phyloP scores from a whole-genome alignment of 2,329 filamentous ascomycete genomes.

The Trichoderma hamatum region DNA sequence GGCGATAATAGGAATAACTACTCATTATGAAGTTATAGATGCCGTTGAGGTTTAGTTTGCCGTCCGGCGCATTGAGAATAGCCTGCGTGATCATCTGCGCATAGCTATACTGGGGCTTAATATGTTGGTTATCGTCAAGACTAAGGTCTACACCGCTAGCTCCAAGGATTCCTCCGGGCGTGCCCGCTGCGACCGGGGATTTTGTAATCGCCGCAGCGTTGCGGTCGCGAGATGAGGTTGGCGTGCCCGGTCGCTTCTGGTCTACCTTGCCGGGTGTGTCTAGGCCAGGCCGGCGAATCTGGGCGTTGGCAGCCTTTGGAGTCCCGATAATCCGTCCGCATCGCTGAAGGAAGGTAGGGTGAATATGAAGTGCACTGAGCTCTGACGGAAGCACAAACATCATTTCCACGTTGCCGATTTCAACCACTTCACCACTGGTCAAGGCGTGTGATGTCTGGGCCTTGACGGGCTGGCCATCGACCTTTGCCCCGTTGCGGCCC shows the following conservation, averaged over 20 bases:
- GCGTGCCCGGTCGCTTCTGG: slow-evolving; percentile 64
- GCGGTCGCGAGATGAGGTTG: slow-evolving; percentile 49
- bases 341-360: slow-evolving; percentile 69
- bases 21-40: slow-evolving; percentile 94
- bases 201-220: slow-evolving; percentile 32
- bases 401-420: slow-evolving; percentile 94
- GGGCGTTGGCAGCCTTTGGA: slow-evolving; percentile 33
- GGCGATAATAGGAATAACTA: slow-evolving; percentile 90
- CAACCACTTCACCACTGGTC: slow-evolving; percentile 85
- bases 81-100: slow-evolving; percentile 96
- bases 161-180: slow-evolving; percentile 44
- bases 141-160: slow-evolving; percentile 72
- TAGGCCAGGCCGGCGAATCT: slow-evolving; percentile 47
- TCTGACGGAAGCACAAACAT: slow-evolving; percentile 93
- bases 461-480: slow-evolving; percentile 75
- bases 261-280: slow-evolving; percentile 64
- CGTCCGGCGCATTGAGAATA: slow-evolving; percentile 81
- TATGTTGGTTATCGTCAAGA: slow-evolving; percentile 79
- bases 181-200: slow-evolving; percentile 41
- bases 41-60: slow-evolving; percentile 86
- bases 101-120: slow-evolving; percentile 96
- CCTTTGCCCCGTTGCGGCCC: slow-evolving; percentile 86
- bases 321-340: slow-evolving; percentile 55
- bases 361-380: slow-evolving; percentile 66
- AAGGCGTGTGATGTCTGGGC: slow-evolving; percentile 67